Base-by-base conservation (phyloP, 305 asterid genomes). In the Rubia tinctorum region DNA sequence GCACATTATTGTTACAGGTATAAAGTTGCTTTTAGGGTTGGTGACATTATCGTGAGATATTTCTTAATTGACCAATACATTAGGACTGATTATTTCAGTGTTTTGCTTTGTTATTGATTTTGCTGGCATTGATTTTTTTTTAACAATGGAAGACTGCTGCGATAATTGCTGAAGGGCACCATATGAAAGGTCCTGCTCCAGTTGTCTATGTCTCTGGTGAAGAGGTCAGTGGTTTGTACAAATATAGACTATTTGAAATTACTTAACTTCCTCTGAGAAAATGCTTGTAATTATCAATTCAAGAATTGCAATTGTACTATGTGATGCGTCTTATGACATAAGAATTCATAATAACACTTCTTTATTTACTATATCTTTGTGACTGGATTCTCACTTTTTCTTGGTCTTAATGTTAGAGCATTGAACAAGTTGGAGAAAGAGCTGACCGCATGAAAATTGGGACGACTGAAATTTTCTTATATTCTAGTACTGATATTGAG, bases 171-270 rank as follows among this genome's bases (percentile, higher is more conserved):
- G 88, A 87, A 83, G 96, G 89, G 69, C 84, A 80, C 80, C 84
- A 45, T 73, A 79, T 71, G 51, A 79, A 79, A 71, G 79, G 62
- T 72, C 81, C 95, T 53, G 86, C 87, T 76, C 85, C 89, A 79
- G 98, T 92, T 80, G 82, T 92, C 82, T 95, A 95, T 86, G 94
- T 90, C 77, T 92, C 99, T 75, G 99, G 99, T 77, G 99, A 95
- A 90, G 99, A 95, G 98, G 98, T 92, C 47, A 49, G 83, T 71
- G 37, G 23, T 15, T 39, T 71, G 55, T 71, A 34, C 39, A 63
- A 7, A 22, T 18, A 2, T 42, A 20, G 3, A 17, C 22, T 8
- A 7, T 8, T 34, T 30, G 18, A 49, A 51, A 69, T 53, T 47
- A 45, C 53, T 23, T 18, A 17, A 51, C 63, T 25, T 51, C 39